phyloP scores from a whole-genome alignment of 1,284 basidiomycete genomes.

The Prillingera fragicola region DNA sequence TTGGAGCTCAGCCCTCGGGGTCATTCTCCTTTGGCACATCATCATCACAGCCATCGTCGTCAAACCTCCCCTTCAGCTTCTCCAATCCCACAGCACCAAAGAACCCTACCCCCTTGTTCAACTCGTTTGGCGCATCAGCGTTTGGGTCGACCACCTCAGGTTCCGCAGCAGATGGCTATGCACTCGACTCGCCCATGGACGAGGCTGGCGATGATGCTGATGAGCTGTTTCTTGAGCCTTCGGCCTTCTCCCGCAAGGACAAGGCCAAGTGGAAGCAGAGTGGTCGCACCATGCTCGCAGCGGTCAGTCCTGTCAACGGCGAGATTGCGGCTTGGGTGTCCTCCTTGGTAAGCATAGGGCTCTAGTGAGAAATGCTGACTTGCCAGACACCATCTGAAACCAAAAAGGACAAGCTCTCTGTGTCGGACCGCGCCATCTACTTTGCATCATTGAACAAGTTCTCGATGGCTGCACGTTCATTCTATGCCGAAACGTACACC shows the following conservation, averaged over 20 bases:
- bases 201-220: constrained; percentile 1
- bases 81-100: constrained; percentile 8
- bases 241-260: constrained; percentile 23
- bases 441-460: constrained; percentile 28
- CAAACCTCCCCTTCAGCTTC: constrained; percentile 9
- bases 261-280: constrained; percentile 34
- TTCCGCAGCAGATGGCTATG: neutral
- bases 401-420: constrained; percentile 15
- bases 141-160: neutral
- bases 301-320: constrained; percentile 33
- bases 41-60: constrained; percentile 7
- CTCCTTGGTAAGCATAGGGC: constrained; percentile 23
- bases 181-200: neutral
- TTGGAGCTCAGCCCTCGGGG: constrained; percentile 3
- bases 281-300: constrained; percentile 25
- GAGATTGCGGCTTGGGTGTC: constrained; percentile 35
- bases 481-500: constrained; percentile 46
- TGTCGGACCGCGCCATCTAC: constrained; percentile 32
- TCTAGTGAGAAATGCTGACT: constrained; percentile 5
- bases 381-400: constrained; percentile 25
- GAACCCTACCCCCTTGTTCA: constrained; percentile 15
- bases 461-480: constrained; percentile 22
- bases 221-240: constrained; percentile 26
- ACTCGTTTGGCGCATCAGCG: constrained; percentile 10
- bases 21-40: neutral